phyloP scores from a whole-genome alignment of 1,139 yeast species.

The Candida sanyaensis region DNA sequence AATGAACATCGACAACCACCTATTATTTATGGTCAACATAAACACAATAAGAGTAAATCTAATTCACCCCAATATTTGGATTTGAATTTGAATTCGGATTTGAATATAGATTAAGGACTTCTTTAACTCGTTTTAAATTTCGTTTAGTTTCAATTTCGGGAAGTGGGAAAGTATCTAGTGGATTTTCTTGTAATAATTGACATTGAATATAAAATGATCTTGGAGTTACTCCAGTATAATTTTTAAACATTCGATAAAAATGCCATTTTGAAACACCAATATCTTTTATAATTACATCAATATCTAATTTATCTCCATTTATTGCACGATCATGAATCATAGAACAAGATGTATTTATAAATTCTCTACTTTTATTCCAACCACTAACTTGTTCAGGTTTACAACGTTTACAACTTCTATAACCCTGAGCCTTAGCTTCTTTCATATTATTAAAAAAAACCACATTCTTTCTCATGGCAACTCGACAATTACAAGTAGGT shows the following conservation, averaged over 20 bases:
- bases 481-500: slow-evolving; percentile 15
- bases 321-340: slow-evolving; percentile 10
- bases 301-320: slow-evolving; percentile 8
- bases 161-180: slow-evolving; percentile 7
- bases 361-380: slow-evolving; percentile 15
- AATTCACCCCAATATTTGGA: slow-evolving; percentile 25
- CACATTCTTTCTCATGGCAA: slow-evolving; percentile 12
- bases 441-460: slow-evolving; percentile 8
- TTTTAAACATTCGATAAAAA: slow-evolving; percentile 24
- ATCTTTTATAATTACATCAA: slow-evolving; percentile 9
- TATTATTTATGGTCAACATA: slow-evolving; percentile 29
- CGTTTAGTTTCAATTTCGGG: slow-evolving; percentile 13
- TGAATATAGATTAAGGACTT: slow-evolving; percentile 29
- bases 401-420: slow-evolving; percentile 14
- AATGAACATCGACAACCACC: slow-evolving; percentile 29
- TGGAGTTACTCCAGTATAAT: slow-evolving; percentile 23
- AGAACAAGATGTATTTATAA: slow-evolving; percentile 13
- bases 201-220: slow-evolving; percentile 18
- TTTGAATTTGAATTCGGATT: slow-evolving; percentile 29
- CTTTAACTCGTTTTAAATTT: slow-evolving; percentile 8
- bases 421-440: slow-evolving; percentile 10
- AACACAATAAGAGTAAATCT: slow-evolving; percentile 35
- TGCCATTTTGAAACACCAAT: slow-evolving; percentile 27
- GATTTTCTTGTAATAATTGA: slow-evolving; percentile 8
- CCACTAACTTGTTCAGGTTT: slow-evolving; percentile 12